Conservation (phyloP, 805 yeast genomes). For the Candida mattraensis region DNA sequence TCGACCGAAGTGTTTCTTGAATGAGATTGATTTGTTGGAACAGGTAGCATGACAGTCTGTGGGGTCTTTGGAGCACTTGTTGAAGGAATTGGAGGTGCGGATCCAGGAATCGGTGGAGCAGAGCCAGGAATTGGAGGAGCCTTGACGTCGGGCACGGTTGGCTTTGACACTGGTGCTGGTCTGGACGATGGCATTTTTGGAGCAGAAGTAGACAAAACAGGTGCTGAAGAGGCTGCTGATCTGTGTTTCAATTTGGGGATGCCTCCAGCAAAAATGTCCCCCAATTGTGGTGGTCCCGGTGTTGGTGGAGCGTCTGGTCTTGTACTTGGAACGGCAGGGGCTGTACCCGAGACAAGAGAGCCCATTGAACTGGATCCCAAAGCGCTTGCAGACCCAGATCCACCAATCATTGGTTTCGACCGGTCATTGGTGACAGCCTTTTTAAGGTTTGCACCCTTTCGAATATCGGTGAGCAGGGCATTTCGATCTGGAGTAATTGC, state of each 20-base stretch:
- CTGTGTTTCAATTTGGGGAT: slow-evolving; percentile 67
- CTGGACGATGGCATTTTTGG: slow-evolving; percentile 20
- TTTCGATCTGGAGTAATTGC: slow-evolving; percentile 40
- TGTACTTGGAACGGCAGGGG: slow-evolving; percentile 11
- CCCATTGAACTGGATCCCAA: slow-evolving; percentile 18
- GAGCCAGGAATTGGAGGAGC: slow-evolving; percentile 25
- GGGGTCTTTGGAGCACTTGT: slow-evolving; percentile 9
- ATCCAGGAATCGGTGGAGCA: slow-evolving; percentile 23
- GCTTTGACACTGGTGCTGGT: slow-evolving; percentile 25
- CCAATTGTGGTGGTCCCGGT: slow-evolving; percentile 61
- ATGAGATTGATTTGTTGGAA: slow-evolving; percentile 5
- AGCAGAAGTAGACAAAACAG: slow-evolving; percentile 15
- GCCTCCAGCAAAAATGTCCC: slow-evolving; percentile 76
- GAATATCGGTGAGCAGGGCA: slow-evolving; percentile 77
- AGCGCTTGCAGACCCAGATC: slow-evolving; percentile 25
- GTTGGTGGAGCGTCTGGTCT: slow-evolving; percentile 34
- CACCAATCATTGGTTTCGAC: slow-evolving; percentile 55
- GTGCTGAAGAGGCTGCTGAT: slow-evolving; percentile 23
- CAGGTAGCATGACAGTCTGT: slow-evolving; percentile 9
- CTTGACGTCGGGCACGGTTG: slow-evolving; percentile 12
- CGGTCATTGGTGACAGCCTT: slow-evolving; percentile 68
- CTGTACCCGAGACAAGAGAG: slow-evolving; percentile 29
- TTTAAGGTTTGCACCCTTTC: slow-evolving; percentile 63
- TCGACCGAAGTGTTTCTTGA: slow-evolving; percentile 14
- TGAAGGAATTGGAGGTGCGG: slow-evolving; percentile 18